Conservation (phyloP, 306 rosid genomes). For the Styphnolobium japonicum region DNA sequence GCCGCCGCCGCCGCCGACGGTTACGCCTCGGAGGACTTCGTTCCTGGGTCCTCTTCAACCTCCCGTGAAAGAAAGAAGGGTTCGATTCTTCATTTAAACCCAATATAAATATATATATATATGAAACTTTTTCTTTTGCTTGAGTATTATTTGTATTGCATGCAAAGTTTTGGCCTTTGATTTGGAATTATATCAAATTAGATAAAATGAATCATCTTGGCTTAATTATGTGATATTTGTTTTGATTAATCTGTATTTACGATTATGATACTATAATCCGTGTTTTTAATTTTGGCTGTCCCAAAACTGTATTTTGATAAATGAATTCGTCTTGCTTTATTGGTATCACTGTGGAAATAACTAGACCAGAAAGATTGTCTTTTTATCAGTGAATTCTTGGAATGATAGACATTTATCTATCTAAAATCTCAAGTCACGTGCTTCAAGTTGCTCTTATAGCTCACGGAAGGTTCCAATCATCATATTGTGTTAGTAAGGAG, state of each 20-base stretch:
- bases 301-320: no score
- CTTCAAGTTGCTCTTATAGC: neutral
- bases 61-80: constrained; percentile 76
- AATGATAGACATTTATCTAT: neutral
- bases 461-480: constrained; percentile 9
- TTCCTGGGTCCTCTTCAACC: constrained; percentile 68
- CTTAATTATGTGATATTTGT: constrained; percentile 22
- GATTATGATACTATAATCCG: neutral
- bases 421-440: neutral
- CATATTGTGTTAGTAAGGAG: neutral
- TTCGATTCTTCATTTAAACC: constrained; percentile 10
- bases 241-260: neutral
- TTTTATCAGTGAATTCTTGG: constrained; percentile 1
- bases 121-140: no score
- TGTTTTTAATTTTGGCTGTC: neutral
- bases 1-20: constrained; percentile 57
- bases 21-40: constrained; percentile 76
- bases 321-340: neutral
- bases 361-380: neutral
- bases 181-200: neutral
- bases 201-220: neutral
- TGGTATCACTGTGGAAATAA: constrained; percentile 8
- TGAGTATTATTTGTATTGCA: neutral
- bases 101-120: neutral
- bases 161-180: neutral